Conservation (phyloP, 1,139 yeast genomes). For the Nakaseomyces uthaithaninus region DNA sequence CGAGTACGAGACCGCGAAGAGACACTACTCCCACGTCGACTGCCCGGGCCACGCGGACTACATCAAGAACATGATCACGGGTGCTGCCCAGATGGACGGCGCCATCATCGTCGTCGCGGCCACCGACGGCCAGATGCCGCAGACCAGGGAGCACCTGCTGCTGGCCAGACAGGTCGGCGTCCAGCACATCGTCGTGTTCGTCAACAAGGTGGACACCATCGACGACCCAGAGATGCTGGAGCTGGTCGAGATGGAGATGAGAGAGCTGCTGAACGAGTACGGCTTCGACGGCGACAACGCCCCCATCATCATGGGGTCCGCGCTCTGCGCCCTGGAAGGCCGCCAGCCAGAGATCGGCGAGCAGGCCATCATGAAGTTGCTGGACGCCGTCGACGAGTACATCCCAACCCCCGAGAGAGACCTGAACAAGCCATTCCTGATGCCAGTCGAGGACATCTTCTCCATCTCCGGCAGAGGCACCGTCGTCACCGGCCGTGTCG, state of each 20-base stretch:
- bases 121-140: conserved; percentile 99
- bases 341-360: conserved; percentile 87
- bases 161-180: conserved; percentile 99
- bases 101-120: conserved; percentile 99
- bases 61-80: conserved; percentile 97
- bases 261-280: conserved; percentile 82
- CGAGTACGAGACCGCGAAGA: conserved; percentile 84
- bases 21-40: conserved; percentile 96
- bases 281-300: conserved; percentile 98
- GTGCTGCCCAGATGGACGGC: conserved; percentile 99
- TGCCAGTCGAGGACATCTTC: conserved; percentile 97
- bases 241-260: conserved; percentile 99
- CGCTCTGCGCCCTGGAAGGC: conserved; percentile 89
- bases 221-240: conserved; percentile 99
- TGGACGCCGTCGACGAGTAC: conserved; percentile 87
- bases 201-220: conserved; percentile 94
- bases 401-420: conserved; percentile 97
- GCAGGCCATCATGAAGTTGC: conserved; percentile 70
- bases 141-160: conserved; percentile 96
- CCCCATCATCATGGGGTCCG: conserved; percentile 98
- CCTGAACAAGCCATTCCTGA: conserved; percentile 89
- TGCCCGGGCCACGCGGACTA: conserved; percentile 99
- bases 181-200: conserved; percentile 92
- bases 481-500: conserved; percentile 97
- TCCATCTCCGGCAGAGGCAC: conserved; percentile 99